A percentile compares a stretch with the other conserved stretches of the same genome.
Conservation (phyloP, 129 eudicot genomes). For the Flaveria trinervia region DNA sequence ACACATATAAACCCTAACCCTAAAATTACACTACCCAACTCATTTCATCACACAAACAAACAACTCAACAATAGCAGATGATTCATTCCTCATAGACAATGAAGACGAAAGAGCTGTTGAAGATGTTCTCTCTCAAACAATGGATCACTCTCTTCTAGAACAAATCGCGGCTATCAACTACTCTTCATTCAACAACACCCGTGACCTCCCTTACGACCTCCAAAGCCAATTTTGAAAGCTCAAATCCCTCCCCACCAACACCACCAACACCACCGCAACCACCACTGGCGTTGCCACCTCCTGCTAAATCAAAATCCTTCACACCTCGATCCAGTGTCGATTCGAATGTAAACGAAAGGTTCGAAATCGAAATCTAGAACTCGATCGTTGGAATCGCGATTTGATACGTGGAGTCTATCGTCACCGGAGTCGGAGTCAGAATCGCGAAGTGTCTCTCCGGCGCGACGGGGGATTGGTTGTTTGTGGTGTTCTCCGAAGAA, state of each 20-base stretch:
- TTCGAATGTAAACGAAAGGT: constrained; percentile 2
- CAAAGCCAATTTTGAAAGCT: constrained; percentile 57
- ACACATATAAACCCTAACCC: no score
- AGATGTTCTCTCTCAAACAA: constrained; percentile 60
- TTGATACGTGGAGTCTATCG: constrained; percentile 40
- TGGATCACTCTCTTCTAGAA: constrained; percentile 56
- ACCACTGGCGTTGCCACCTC: neutral
- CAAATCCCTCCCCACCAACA: constrained; percentile 43
- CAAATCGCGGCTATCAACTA: constrained; percentile 59
- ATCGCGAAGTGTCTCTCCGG: constrained; percentile 42
- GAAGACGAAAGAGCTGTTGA: constrained; percentile 68
- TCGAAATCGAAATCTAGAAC: constrained; percentile 29
- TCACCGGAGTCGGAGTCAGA: constrained; percentile 40
- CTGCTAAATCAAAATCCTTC: constrained; percentile 31
- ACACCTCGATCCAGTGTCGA: constrained; percentile 29
- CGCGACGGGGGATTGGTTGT: constrained; percentile 54
- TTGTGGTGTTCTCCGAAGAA: constrained; percentile 77
- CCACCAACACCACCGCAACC: constrained; percentile 32
- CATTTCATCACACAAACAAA: no score
- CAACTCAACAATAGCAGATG: constrained; percentile 38
- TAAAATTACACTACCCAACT: no score
- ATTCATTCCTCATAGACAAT: constrained; percentile 57
- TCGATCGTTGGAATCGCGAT: constrained; percentile 33
- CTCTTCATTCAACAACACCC: constrained; percentile 38
- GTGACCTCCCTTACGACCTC: constrained; percentile 51